These are phyloP conservation scores for Penicillium cataractarum DNA, from an alignment of 495 filamentous ascomycete species.

Conservation along the genomic window DNA sequence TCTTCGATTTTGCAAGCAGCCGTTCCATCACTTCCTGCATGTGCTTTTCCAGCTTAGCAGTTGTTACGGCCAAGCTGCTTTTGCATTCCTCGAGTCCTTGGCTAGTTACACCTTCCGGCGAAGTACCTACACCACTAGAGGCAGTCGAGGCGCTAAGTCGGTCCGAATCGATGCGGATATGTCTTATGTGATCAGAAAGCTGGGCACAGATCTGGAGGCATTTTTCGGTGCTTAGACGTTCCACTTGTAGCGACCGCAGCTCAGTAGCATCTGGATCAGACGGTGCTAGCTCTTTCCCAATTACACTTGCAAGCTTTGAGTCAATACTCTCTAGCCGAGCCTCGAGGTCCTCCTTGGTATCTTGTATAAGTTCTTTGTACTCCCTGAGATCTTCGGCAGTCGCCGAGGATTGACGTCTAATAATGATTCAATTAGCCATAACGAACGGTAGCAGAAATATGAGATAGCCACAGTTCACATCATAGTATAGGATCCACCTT, in stretches of 20 bases:
- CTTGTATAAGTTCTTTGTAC: conserved; percentile 35
- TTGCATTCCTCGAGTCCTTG: conserved; percentile 45
- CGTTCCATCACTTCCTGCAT: conserved; percentile 37
- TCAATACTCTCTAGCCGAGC: conserved; percentile 12
- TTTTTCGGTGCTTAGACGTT: conserved; percentile 44
- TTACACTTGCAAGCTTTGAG: conserved; percentile 1
- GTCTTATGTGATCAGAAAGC: conserved; percentile 39
- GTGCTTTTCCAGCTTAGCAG: conserved; percentile 39
- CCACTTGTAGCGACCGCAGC: conserved; percentile 37
- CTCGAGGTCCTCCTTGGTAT: conserved; percentile 36
- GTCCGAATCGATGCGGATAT: conserved; percentile 28
- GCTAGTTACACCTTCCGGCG: conserved; percentile 36
- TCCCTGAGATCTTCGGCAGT: conserved; percentile 13
- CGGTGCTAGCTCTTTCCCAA: conserved; percentile 11
- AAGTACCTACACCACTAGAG: neutral
- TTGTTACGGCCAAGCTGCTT: conserved; percentile 32
- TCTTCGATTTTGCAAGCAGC: conserved; percentile 38
- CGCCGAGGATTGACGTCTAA: neutral
- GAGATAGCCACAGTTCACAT: too few species aligned
- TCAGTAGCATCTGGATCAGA: conserved; percentile 31
- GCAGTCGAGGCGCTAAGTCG: conserved; percentile 9
- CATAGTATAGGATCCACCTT: too few species aligned
- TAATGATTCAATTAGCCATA: neutral
- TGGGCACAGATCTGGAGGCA: conserved; percentile 46
- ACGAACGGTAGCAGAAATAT: conserved; percentile 5